phyloP scores from a whole-genome alignment of 1,139 yeast genomes.

The Suhomyces choctaworum region DNA sequence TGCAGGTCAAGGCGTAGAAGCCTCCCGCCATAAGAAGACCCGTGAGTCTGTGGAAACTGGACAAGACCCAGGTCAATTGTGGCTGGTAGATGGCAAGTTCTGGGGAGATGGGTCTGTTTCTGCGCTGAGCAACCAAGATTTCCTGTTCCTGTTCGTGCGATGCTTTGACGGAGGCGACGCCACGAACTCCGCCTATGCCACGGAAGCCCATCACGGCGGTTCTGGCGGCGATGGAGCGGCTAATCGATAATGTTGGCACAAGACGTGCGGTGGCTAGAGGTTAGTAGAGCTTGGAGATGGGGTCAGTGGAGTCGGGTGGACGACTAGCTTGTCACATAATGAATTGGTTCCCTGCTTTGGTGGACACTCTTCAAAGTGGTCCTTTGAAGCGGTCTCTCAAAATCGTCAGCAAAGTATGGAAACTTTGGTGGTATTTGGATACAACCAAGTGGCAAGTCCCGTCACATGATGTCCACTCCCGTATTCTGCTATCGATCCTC shows the following conservation, averaged over 20 bases:
- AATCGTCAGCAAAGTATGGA: too few relatives aligned
- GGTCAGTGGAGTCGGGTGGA: too few relatives aligned
- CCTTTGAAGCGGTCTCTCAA: too few relatives aligned
- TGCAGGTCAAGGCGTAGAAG: constrained; percentile 74
- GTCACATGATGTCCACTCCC: constrained; percentile 6
- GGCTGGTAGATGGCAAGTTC: constrained; percentile 88
- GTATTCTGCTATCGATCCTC: too few relatives aligned
- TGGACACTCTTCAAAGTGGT: too few relatives aligned
- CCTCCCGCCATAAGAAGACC: constrained; percentile 81
- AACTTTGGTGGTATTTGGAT: too few relatives aligned
- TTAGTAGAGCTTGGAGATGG: too few relatives aligned
- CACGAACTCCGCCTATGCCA: constrained; percentile 36
- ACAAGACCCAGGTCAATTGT: constrained; percentile 80
- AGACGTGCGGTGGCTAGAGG: constrained; percentile 9
- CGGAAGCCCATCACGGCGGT: constrained; percentile 23
- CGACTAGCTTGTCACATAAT: too few relatives aligned
- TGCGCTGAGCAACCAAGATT: constrained; percentile 78
- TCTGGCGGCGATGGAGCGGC: constrained; percentile 9
- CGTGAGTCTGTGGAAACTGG: constrained; percentile 82
- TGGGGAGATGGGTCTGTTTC: constrained; percentile 87
- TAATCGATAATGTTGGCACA: constrained; percentile 7
- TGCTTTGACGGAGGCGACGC: constrained; percentile 57
- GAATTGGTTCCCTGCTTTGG: too few relatives aligned
- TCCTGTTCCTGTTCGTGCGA: constrained; percentile 65
- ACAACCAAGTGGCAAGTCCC: too few relatives aligned